Conservation (phyloP, 1,139 yeast genomes). For the Yamadazyma spencermartinsiae region DNA sequence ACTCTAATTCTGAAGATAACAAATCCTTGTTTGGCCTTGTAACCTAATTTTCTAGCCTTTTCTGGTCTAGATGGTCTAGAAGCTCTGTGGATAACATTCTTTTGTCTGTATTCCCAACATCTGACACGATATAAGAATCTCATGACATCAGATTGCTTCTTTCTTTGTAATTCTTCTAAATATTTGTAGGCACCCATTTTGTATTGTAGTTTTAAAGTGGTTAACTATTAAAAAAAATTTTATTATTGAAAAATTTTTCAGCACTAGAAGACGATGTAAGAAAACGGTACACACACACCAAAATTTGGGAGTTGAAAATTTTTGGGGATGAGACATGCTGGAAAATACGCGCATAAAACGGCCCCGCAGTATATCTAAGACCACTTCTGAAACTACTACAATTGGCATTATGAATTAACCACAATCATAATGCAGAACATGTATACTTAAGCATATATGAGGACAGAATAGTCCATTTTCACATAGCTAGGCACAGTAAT, state of each 20-base stretch:
- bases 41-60: slow-evolving; percentile 99
- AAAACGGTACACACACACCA: too few relatives aligned
- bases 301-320: too few relatives aligned
- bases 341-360: too few relatives aligned
- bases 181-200: slow-evolving; percentile 99
- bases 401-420: too few relatives aligned
- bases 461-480: too few relatives aligned
- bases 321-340: too few relatives aligned
- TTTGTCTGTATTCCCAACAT: slow-evolving; percentile 99
- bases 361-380: too few relatives aligned
- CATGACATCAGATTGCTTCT: slow-evolving; percentile 99
- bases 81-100: slow-evolving; percentile 98
- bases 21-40: slow-evolving; percentile 99
- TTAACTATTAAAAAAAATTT: not conserved
- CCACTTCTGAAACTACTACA: too few relatives aligned
- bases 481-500: too few relatives aligned
- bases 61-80: slow-evolving; percentile 99
- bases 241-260: slow-evolving; percentile 14
- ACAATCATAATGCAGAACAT: too few relatives aligned
- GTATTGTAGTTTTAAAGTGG: slow-evolving; percentile 5
- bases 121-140: slow-evolving; percentile 99
- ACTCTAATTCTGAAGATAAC: slow-evolving; percentile 98
- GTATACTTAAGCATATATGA: too few relatives aligned
- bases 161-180: slow-evolving; percentile 98
- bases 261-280: too few relatives aligned